Evolutionary conservation across 306 rosid genomes (phyloP).

Genomic region (Casuarina cunninghamiana): DNA sequence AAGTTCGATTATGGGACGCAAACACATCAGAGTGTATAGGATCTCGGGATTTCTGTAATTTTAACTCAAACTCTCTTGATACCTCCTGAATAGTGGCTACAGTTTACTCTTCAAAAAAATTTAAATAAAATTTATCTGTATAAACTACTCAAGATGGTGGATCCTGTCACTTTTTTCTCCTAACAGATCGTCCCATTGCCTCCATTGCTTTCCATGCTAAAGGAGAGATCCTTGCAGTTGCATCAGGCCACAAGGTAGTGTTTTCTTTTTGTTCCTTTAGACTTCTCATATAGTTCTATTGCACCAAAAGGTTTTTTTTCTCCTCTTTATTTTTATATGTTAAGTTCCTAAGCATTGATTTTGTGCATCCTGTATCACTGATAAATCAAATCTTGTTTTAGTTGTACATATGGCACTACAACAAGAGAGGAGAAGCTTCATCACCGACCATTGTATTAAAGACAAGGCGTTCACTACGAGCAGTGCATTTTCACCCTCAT

Average conservation of each 20-base stretch:
- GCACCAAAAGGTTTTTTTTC: conserved; percentile 5
- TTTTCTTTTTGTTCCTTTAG: background rate
- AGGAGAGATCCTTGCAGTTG: conserved; percentile 57
- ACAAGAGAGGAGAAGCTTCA: conserved; percentile 36
- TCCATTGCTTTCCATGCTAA: conserved; percentile 55
- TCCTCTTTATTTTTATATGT: background rate
- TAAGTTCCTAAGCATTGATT: conserved; percentile 10
- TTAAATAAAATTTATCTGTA: background rate
- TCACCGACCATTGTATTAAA: conserved; percentile 36
- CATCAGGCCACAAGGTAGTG: conserved; percentile 49
- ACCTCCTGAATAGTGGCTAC: conserved; percentile 5
- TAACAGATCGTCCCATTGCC: conserved; percentile 50
- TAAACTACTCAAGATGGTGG: conserved; percentile 5
- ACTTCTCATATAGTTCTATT: conserved; percentile 9
- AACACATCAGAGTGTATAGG: conserved; percentile 41
- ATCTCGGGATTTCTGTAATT: conserved; percentile 43
- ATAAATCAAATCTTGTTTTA: conserved; percentile 26
- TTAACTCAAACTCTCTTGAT: conserved; percentile 10
- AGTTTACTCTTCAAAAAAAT: background rate
- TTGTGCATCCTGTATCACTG: conserved; percentile 7
- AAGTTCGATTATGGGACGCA: conserved; percentile 52
- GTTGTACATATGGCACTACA: conserved; percentile 47
- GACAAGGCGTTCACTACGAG: conserved; percentile 52
- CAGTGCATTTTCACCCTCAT: conserved; percentile 56
- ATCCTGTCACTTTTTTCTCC: conserved; percentile 11